phyloP scores from a whole-genome alignment of 2,329 filamentous ascomycete genomes.

The Ustulina deusta region DNA sequence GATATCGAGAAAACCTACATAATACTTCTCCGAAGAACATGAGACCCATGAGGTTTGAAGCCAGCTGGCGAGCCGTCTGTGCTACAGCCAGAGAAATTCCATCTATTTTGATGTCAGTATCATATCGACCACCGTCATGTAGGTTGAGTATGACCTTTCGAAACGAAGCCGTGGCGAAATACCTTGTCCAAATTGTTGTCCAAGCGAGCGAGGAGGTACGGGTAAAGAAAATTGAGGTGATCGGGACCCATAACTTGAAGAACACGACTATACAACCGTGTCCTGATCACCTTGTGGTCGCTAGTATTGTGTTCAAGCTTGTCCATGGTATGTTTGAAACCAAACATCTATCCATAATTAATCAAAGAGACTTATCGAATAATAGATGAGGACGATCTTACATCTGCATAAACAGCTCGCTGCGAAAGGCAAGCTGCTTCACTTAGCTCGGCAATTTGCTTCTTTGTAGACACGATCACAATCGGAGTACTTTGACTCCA shows the following conservation, averaged over 20 bases:
- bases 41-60: not conserved
- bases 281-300: not conserved
- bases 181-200: not conserved
- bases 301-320: not conserved
- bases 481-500: not conserved
- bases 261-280: not conserved
- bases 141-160: not conserved
- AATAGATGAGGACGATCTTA: not conserved
- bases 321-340: not conserved
- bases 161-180: not conserved
- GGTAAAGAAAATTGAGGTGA: not conserved
- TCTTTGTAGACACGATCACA: not conserved
- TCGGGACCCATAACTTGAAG: not conserved
- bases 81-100: not conserved
- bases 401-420: not conserved
- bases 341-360: not conserved
- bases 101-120: not conserved
- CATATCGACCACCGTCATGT: not conserved
- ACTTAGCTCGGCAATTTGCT: not conserved
- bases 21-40: not conserved
- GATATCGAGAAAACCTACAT: not conserved
- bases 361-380: not conserved
- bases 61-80: not conserved
- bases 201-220: not conserved
- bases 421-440: not conserved